Base-by-base conservation (phyloP, 2,329 filamentous ascomycete genomes). In the Exophiala bonariae region DNA sequence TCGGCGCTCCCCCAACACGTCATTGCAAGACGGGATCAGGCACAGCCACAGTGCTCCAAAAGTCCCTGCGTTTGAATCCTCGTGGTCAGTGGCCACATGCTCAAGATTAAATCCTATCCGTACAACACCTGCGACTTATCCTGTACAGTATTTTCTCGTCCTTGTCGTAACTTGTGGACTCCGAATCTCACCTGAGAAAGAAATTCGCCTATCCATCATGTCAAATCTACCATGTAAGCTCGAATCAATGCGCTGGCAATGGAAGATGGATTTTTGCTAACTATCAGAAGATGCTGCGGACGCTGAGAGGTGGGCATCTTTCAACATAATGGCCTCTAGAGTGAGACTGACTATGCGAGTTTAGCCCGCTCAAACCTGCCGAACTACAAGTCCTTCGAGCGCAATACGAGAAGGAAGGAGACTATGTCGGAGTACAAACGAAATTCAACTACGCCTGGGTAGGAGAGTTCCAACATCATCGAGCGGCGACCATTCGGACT, bases 371-470 rank as follows among this genome's bases (percentile, higher is more conserved):
- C 55, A 95, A 93, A 72, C 83, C 89, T 47, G 87, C 89, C 41
- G 93, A 99, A 72, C 85, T 99, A 51, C 85, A 91, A 68, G 93
- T 97, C 54, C 80, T 99, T 44, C 88, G 92, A 57, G 79, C 88
- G 51, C 93, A 99, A 69, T 99, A 93, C 68, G 92, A 97, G 67
- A 96, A 96, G 67, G 93, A 99, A 73, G 93, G 92, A 59, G 89
- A 95, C 63, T 95, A 95, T 76, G 92, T 96, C 52, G 91, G 92
- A 50, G 82, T 99, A 32, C 93, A 99, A 71, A 99, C 93, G 53
- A 97, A 97, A 68, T 99, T 99, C 81, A 99, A 99, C 82, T 97
- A 92, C 70, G 92, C 93, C 66, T 99, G 93, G 93, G 90, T 95
- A 81, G 47, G 76, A 59, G 16, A 18, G 13, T 28, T 28, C 10